Percentiles rank a stretch among this genome's conserved stretches.
Conservation (phyloP, 2,329 filamentous ascomycete species). For the Dactylellina cionopaga region DNA sequence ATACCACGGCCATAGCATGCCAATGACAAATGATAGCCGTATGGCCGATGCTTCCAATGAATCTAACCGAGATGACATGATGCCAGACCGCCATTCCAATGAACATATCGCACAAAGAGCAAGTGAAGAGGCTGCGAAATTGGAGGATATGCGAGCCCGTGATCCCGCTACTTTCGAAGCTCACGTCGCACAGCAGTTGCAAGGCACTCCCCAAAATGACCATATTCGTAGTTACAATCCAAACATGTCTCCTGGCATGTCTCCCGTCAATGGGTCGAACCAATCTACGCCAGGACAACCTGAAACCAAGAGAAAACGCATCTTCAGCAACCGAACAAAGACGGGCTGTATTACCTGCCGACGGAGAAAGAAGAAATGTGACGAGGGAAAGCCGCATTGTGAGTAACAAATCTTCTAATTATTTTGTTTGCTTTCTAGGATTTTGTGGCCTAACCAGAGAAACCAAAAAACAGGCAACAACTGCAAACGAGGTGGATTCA, state of each 20-base stretch:
- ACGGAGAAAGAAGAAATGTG: conserved; percentile 95
- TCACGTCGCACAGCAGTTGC: conserved; percentile 35
- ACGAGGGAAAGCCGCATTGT: conserved; percentile 87
- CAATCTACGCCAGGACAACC: conserved; percentile 42
- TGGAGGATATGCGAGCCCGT: conserved; percentile 45
- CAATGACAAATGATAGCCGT: conserved; percentile 48
- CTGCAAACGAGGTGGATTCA: conserved; percentile 87
- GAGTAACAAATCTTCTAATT: conserved; percentile 65
- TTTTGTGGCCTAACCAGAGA: conserved; percentile 20
- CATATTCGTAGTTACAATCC: conserved; percentile 40
- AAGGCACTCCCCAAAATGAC: conserved; percentile 37
- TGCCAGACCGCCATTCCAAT: conserved; percentile 39
- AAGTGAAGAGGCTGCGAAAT: conserved; percentile 44
- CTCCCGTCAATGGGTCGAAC: conserved; percentile 25
- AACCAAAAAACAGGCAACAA: conserved; percentile 74
- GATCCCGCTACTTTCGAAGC: conserved; percentile 40
- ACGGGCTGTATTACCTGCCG: conserved; percentile 94
- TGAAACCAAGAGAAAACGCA: conserved; percentile 72
- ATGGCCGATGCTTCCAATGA: conserved; percentile 35
- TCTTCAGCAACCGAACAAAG: conserved; percentile 95
- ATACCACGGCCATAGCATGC: conserved; percentile 50
- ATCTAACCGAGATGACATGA: conserved; percentile 27
- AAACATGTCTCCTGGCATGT: conserved; percentile 46
- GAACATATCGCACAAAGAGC: conserved; percentile 48
- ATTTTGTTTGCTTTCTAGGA: conserved; percentile 5